A percentile compares a stretch with the other conserved stretches of the same genome.
Evolutionary conservation across 495 filamentous ascomycete species (phyloP).

Genomic region (Bacidia gigantensis): DNA sequence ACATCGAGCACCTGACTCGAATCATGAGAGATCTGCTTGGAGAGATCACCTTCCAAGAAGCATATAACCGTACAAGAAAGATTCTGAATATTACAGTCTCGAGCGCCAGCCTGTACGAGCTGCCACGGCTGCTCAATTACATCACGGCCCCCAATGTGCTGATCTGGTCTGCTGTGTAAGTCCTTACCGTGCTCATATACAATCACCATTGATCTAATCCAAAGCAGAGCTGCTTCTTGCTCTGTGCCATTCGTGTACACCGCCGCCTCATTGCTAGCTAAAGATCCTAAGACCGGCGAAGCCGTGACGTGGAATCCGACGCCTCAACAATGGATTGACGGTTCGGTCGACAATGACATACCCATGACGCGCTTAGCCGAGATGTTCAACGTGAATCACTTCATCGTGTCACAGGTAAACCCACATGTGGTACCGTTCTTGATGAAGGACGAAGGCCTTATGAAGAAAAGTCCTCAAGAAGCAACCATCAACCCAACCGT

Average conservation of each 20-base stretch:
- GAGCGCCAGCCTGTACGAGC: conserved; percentile 71
- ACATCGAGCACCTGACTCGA: conserved; percentile 62
- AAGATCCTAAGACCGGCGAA: conserved; percentile 68
- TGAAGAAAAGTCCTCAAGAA: conserved; percentile 23
- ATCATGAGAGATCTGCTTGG: conserved; percentile 71
- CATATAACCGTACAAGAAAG: conserved; percentile 78
- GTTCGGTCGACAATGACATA: conserved; percentile 85
- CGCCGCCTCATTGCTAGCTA: conserved; percentile 62
- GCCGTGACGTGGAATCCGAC: conserved; percentile 72
- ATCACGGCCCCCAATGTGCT: conserved; percentile 86
- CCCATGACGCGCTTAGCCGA: conserved; percentile 84
- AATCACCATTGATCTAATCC: conserved; percentile 15
- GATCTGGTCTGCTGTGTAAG: conserved; percentile 90
- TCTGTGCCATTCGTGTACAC: conserved; percentile 83
- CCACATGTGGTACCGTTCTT: conserved; percentile 88
- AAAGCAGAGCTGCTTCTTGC: conserved; percentile 63
- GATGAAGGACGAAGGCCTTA: conserved; percentile 49
- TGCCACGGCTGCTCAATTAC: conserved; percentile 79
- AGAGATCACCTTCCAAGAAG: conserved; percentile 88
- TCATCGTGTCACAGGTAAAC: conserved; percentile 93
- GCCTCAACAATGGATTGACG: conserved; percentile 78
- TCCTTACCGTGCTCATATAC: conserved; percentile 5
- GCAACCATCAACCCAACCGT: conserved; percentile 26
- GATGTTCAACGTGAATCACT: conserved; percentile 97
- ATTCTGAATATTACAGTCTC: conserved; percentile 92